phyloP scores from a whole-genome alignment of 306 rosid genomes.

The Lithocarpus polystachyus region DNA sequence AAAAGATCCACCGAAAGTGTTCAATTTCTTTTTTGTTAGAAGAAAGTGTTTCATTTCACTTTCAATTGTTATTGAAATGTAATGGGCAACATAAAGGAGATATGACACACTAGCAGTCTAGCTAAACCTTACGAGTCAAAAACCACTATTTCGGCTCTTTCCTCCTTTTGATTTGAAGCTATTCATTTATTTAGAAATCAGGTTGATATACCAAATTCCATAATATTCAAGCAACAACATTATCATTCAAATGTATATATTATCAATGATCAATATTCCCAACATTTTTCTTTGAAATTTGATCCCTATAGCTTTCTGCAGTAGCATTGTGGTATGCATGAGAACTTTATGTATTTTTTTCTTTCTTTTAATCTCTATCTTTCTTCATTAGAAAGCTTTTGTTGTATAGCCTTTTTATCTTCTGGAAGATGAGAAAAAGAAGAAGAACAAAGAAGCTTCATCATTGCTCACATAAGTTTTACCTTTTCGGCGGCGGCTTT shows the following conservation, averaged over 20 bases:
- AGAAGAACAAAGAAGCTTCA: not conserved
- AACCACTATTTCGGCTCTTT: no score
- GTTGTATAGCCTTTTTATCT: not conserved
- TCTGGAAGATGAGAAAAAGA: constrained; percentile 17
- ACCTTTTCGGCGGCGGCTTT: constrained; percentile 23
- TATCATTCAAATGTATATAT: not conserved
- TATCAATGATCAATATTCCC: not conserved
- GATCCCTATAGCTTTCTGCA: no score
- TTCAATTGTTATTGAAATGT: no score
- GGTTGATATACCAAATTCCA: not conserved
- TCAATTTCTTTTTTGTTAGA: no score
- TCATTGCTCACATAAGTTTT: constrained; percentile 19
- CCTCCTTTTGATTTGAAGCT: not conserved
- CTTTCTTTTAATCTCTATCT: not conserved
- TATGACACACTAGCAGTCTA: no score
- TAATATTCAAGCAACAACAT: not conserved
- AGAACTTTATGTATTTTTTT: no score
- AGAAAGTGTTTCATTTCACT: no score
- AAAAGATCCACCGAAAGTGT: no score
- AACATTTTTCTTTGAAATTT: no score
- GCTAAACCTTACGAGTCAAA: no score
- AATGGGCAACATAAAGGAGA: no score
- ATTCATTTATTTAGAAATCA: not conserved
- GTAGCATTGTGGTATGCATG: no score
- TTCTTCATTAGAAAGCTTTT: not conserved